Conservation (phyloP, 768 basidiomycete species). For the Lyophyllum shimeji region DNA sequence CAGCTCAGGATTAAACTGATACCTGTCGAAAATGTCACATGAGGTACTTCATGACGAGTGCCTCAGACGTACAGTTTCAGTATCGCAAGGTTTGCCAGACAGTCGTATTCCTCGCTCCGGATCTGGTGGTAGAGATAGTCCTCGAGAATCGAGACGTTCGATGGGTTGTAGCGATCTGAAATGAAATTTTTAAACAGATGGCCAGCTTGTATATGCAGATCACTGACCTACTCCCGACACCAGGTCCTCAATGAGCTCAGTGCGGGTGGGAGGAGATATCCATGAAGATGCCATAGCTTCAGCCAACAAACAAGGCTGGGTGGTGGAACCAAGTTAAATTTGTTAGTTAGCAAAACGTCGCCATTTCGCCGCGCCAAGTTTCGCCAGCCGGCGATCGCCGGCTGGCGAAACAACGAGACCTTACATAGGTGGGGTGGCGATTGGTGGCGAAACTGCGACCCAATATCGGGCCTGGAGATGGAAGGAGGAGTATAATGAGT, state of each 20-base stretch:
- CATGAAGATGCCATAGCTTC: slow-evolving; percentile 57
- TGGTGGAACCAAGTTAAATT: too few relatives aligned
- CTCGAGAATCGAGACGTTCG: slow-evolving; percentile 89
- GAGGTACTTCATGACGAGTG: not conserved
- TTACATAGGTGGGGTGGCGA: too few relatives aligned
- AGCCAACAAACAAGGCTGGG: not conserved
- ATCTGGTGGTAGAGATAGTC: slow-evolving; percentile 97
- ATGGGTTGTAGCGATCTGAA: slow-evolving; percentile 94
- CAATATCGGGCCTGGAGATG: too few relatives aligned
- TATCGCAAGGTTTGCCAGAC: slow-evolving; percentile 92
- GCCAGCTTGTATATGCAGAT: not conserved
- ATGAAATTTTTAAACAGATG: slow-evolving; percentile 6
- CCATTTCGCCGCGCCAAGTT: too few relatives aligned
- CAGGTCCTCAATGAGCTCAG: slow-evolving; percentile 87
- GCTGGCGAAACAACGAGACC: too few relatives aligned
- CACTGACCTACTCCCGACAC: slow-evolving; percentile 85
- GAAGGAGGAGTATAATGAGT: too few relatives aligned
- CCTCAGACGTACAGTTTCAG: slow-evolving; percentile 71
- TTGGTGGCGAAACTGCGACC: too few relatives aligned
- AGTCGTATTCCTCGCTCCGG: slow-evolving; percentile 88
- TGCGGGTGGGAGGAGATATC: slow-evolving; percentile 74
- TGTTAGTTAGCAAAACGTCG: too few relatives aligned
- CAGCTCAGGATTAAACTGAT: slow-evolving; percentile 94
- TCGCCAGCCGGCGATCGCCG: too few relatives aligned
- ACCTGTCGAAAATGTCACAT: slow-evolving; percentile 44